Conservation (phyloP, 2,329 filamentous ascomycete genomes). For the Pseudogymnoascus destructans region DNA sequence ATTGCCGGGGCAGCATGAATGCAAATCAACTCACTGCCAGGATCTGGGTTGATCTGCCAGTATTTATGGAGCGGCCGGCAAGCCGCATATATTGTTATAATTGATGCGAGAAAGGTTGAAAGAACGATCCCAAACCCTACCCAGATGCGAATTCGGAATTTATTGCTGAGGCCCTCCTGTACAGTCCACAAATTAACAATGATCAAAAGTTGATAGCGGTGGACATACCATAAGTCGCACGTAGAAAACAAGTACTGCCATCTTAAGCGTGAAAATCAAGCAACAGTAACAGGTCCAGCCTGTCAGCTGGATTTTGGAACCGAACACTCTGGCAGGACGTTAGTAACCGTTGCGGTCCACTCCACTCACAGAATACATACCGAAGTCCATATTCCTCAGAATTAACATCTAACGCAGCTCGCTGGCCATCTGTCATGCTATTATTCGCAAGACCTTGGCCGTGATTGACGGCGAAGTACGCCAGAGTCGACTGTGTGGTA, state of each 20-base stretch:
- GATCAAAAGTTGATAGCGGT: neutral
- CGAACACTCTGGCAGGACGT: conserved; percentile 31
- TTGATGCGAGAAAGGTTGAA: conserved; percentile 35
- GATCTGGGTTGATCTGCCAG: conserved; percentile 47
- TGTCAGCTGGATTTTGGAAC: conserved; percentile 39
- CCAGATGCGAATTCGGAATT: conserved; percentile 29
- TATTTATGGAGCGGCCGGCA: conserved; percentile 39
- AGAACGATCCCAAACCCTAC: conserved; percentile 38
- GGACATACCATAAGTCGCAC: conserved; percentile 34
- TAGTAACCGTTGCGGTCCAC: neutral
- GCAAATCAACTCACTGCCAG: conserved; percentile 33
- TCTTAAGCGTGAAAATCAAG: conserved; percentile 40
- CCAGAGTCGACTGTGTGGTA: conserved; percentile 35
- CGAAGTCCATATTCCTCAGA: conserved; percentile 33
- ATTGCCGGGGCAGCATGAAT: neutral
- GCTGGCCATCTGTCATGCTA: conserved; percentile 39
- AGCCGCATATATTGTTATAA: conserved; percentile 37
- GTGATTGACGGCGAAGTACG: conserved; percentile 35
- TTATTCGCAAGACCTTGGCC: conserved; percentile 43
- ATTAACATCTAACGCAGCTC: conserved; percentile 31
- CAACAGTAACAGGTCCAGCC: conserved; percentile 42
- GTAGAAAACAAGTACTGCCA: conserved; percentile 44
- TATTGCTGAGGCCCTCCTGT: conserved; percentile 26
- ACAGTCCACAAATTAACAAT: neutral
- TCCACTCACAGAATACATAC: conserved; percentile 11